Percentiles rank a stretch among this genome's conserved stretches.
Evolutionary conservation across 768 basidiomycete genomes (phyloP).

Genomic region (Tremella yokohamensis): DNA sequence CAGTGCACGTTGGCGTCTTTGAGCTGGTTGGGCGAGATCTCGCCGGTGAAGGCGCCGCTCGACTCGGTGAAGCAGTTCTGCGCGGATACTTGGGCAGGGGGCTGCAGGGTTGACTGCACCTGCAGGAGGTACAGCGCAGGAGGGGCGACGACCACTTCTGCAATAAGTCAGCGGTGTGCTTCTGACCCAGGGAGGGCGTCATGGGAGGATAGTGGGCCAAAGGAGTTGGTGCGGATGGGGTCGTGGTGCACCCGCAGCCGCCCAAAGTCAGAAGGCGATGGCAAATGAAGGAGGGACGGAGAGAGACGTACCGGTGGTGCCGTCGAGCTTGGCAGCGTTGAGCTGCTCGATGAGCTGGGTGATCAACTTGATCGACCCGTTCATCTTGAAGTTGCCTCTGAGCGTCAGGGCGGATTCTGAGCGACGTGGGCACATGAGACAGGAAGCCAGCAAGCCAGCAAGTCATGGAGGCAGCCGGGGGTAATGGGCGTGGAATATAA

Average conservation of each 20-base stretch:
- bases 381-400: slow-evolving; percentile 98
- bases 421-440: background rate
- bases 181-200: no score
- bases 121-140: slow-evolving; percentile 83
- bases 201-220: no score
- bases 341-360: slow-evolving; percentile 64
- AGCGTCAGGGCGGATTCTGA: slow-evolving; percentile 38
- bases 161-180: background rate
- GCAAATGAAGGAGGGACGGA: background rate
- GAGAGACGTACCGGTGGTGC: slow-evolving; percentile 62
- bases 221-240: no score
- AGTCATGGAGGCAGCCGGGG: background rate
- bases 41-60: slow-evolving; percentile 91
- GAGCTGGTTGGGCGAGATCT: slow-evolving; percentile 86
- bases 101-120: slow-evolving; percentile 61
- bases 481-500: background rate
- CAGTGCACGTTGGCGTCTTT: slow-evolving; percentile 80
- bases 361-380: slow-evolving; percentile 66
- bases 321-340: slow-evolving; percentile 75
- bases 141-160: slow-evolving; percentile 91
- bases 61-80: slow-evolving; percentile 85
- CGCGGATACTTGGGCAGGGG: slow-evolving; percentile 74
- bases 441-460: background rate
- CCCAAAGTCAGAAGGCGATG: no score
- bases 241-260: no score